These are phyloP conservation scores for Bondarzewia mesenterica DNA, from an alignment of 1,284 basidiomycete species.

Conservation along the genomic window DNA sequence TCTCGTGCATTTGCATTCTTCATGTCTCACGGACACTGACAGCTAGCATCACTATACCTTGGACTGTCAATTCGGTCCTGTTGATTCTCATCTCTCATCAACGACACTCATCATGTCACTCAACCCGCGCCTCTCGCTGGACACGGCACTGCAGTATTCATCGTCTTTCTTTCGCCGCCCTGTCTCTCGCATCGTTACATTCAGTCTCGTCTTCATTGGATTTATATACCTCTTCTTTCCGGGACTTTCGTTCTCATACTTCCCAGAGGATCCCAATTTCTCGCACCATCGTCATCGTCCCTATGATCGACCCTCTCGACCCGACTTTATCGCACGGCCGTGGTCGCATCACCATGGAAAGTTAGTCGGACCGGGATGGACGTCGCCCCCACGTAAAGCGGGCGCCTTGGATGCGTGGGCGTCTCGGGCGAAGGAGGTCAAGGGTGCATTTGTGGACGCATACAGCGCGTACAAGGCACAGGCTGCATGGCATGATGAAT, in stretches of 20 bases:
- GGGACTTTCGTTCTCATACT: no score
- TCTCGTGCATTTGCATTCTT: no score
- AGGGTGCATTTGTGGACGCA: conserved; percentile 47
- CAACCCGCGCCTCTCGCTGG: background rate
- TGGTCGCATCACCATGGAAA: background rate
- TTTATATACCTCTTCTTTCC: conserved; percentile 6
- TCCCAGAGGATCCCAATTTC: background rate
- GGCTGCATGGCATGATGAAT: conserved; percentile 54
- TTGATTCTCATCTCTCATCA: no score
- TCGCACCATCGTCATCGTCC: background rate
- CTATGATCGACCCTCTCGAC: no score
- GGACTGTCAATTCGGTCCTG: no score
- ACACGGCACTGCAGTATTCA: background rate
- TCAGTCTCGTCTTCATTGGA: background rate
- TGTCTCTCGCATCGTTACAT: conserved; percentile 1
- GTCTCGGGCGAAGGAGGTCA: conserved; percentile 33
- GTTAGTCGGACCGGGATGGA: background rate
- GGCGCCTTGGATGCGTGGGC: conserved; percentile 6
- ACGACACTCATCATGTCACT: background rate
- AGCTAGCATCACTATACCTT: no score
- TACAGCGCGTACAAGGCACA: conserved; percentile 43
- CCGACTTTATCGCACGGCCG: no score
- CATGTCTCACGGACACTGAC: no score
- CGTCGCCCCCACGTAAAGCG: background rate
- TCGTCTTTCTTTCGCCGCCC: conserved; percentile 4